phyloP scores from a whole-genome alignment of 2,329 filamentous ascomycete genomes.

The Penicillium sp. region DNA sequence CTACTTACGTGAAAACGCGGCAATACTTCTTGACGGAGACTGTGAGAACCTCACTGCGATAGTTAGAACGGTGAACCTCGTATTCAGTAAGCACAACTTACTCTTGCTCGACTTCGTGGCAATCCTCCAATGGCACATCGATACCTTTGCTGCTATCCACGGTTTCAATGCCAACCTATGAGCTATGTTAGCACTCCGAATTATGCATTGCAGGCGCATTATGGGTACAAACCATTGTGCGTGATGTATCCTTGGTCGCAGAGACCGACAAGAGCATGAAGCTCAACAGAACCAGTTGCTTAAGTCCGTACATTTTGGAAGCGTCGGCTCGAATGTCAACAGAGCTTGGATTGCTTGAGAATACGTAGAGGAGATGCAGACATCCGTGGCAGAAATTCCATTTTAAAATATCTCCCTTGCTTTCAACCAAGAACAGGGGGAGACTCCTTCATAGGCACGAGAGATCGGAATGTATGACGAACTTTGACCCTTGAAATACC shows the following conservation, averaged over 20 bases:
- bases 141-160: slow-evolving; percentile 17
- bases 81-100: slow-evolving; percentile 2
- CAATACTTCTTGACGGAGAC: slow-evolving; percentile 23
- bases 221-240: slow-evolving; percentile 12
- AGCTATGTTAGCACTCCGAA: slow-evolving; percentile 2
- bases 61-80: neutral
- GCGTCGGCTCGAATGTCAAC: slow-evolving; percentile 1
- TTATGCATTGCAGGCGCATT: neutral
- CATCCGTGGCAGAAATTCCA: neutral
- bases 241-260: slow-evolving; percentile 11
- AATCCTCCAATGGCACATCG: slow-evolving; percentile 22
- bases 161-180: slow-evolving; percentile 24
- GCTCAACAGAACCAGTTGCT: slow-evolving; percentile 20
- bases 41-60: slow-evolving; percentile 18
- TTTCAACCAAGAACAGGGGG: neutral
- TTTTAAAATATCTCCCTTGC: neutral
- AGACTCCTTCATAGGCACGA: neutral
- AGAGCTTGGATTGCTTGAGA: neutral
- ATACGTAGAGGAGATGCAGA: neutral
- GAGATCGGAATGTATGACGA: slow-evolving; percentile 10
- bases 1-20: slow-evolving; percentile 26
- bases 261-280: slow-evolving; percentile 21
- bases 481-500: neutral
- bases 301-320: slow-evolving; percentile 23
- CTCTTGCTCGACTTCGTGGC: slow-evolving; percentile 23